These are phyloP conservation scores for Aspergillus steynii DNA, from an alignment of 495 filamentous ascomycete species.

Conservation along the genomic window DNA sequence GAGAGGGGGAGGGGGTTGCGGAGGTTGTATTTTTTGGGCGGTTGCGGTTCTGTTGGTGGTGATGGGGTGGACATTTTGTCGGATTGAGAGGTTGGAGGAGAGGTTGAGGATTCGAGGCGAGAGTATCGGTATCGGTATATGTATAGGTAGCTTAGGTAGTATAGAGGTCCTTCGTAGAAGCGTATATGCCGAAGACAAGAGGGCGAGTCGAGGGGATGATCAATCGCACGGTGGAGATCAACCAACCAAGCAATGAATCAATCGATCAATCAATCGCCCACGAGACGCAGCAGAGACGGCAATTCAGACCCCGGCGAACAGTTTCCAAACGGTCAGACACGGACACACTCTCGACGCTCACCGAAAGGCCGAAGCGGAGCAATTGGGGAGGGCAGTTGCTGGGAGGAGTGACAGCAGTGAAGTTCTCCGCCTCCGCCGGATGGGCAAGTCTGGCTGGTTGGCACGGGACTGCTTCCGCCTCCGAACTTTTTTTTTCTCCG, in stretches of 20 bases:
- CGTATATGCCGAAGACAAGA: neutral
- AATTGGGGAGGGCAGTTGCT: neutral
- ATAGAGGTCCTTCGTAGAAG: neutral
- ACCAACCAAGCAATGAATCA: neutral
- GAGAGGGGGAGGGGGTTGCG: constrained; percentile 91
- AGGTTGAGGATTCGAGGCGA: neutral
- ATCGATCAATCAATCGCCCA: neutral
- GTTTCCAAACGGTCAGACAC: no score
- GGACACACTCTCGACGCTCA: no score
- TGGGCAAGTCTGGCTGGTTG: neutral
- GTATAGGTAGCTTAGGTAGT: neutral
- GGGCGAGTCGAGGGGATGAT: neutral
- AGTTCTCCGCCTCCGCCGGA: constrained; percentile 1
- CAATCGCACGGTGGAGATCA: neutral
- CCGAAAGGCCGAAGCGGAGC: neutral
- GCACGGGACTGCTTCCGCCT: neutral
- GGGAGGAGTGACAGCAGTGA: neutral
- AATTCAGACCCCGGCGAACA: neutral
- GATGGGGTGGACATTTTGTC: constrained; percentile 1
- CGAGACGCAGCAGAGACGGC: neutral
- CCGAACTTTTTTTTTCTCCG: constrained; percentile 5
- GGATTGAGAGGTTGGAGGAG: neutral
- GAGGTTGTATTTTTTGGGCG: constrained; percentile 39
- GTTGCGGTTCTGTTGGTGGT: neutral
- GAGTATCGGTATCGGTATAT: neutral